phyloP scores from a whole-genome alignment of 1,284 basidiomycete species.

The Omphalotus olearius region DNA sequence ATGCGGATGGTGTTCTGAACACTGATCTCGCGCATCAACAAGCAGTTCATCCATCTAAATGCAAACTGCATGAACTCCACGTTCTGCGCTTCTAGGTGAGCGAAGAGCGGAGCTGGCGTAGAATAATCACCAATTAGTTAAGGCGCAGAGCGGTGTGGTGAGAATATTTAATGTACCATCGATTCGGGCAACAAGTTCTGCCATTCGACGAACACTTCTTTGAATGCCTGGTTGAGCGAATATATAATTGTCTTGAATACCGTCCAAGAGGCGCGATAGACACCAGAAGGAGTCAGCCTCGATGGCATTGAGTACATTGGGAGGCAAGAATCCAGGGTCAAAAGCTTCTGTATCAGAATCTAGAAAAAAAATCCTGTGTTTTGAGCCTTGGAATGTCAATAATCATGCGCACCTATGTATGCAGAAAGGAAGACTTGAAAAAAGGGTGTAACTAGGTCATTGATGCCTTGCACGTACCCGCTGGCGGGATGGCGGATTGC shows the following conservation, averaged over 20 bases:
- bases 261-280: slow-evolving; percentile 87
- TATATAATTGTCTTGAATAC: slow-evolving; percentile 97
- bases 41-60: slow-evolving; percentile 98
- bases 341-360: slow-evolving; percentile 87
- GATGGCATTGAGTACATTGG: slow-evolving; percentile 70
- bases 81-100: slow-evolving; percentile 83
- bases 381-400: slow-evolving; percentile 8
- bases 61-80: slow-evolving; percentile 99
- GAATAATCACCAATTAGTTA: not conserved
- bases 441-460: slow-evolving; percentile 93
- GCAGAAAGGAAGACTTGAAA: slow-evolving; percentile 91
- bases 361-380: slow-evolving; percentile 25
- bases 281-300: slow-evolving; percentile 99
- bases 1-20: slow-evolving; percentile 94
- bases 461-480: slow-evolving; percentile 97
- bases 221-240: slow-evolving; percentile 94
- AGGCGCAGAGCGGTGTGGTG: not conserved
- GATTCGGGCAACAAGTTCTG: slow-evolving; percentile 87
- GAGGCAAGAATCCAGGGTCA: slow-evolving; percentile 74
- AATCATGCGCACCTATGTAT: slow-evolving; percentile 69
- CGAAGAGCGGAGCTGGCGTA: slow-evolving; percentile 67
- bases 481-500: slow-evolving; percentile 95
- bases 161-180: slow-evolving; percentile 60
- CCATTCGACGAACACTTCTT: slow-evolving; percentile 87
- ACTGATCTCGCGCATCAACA: slow-evolving; percentile 94